Conservation (phyloP, 768 basidiomycete genomes). For the button mushroom (Agaricus bisporus) region DNA sequence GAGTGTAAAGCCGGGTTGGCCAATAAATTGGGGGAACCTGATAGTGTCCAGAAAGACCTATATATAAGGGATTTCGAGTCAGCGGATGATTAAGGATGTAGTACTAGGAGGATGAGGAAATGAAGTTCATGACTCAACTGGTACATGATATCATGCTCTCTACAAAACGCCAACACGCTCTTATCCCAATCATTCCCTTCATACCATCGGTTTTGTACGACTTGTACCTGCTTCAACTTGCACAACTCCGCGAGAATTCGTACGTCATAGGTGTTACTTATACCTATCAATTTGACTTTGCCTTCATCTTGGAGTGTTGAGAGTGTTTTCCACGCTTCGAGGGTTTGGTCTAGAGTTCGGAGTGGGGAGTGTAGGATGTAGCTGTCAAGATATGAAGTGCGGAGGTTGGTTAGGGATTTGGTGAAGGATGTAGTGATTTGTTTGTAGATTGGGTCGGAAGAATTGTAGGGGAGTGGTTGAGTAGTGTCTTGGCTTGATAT, state of each 20-base stretch:
- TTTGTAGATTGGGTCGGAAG: conserved; percentile 38
- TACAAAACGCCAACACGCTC: conserved; percentile 60
- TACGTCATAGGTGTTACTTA: conserved; percentile 75
- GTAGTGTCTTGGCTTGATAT: conserved; percentile 64
- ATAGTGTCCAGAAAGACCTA: conserved; percentile 86
- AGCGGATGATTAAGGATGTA: neutral
- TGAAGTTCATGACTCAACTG: conserved; percentile 41
- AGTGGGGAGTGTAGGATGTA: conserved; percentile 78
- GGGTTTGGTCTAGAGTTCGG: conserved; percentile 46
- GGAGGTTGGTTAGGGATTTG: conserved; percentile 61
- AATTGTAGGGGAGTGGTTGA: conserved; percentile 72
- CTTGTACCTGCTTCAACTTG: conserved; percentile 50
- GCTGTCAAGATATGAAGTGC: conserved; percentile 70
- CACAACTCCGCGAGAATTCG: conserved; percentile 45
- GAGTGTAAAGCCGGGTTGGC: conserved; percentile 36
- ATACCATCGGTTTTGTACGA: conserved; percentile 85
- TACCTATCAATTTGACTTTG: conserved; percentile 56
- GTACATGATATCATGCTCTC: conserved; percentile 57
- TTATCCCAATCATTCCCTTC: conserved; percentile 75
- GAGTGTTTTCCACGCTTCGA: conserved; percentile 66
- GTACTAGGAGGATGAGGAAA: neutral
- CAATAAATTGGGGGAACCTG: conserved; percentile 66
- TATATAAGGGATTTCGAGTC: neutral
- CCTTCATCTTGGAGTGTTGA: conserved; percentile 59
- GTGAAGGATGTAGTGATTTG: conserved; percentile 62